phyloP scores from a whole-genome alignment of 768 basidiomycete species.

The Coprinopsis sp. region DNA sequence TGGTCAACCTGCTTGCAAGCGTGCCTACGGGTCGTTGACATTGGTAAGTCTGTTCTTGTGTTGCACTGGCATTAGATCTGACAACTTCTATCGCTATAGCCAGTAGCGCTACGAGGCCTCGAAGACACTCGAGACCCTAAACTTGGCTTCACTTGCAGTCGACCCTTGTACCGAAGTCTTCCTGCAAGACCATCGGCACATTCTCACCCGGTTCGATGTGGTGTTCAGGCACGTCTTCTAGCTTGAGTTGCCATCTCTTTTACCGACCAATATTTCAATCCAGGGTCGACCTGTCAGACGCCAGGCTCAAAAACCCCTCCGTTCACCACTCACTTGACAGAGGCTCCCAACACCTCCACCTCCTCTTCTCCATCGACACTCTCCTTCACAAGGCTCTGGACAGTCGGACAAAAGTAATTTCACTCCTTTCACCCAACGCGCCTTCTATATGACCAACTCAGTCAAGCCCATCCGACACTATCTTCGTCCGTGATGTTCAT shows the following conservation, averaged over 20 bases:
- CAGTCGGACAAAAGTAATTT: constrained; percentile 60
- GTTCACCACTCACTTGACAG: constrained; percentile 47
- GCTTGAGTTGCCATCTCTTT: neutral
- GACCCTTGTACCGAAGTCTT: constrained; percentile 74
- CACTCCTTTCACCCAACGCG: constrained; percentile 53
- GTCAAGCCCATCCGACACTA: constrained; percentile 52
- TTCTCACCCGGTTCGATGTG: constrained; percentile 70
- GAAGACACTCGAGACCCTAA: constrained; percentile 63
- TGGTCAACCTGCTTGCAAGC: constrained; percentile 70
- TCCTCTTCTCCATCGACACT: constrained; percentile 48
- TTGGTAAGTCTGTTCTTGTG: constrained; percentile 43
- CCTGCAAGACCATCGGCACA: constrained; percentile 62
- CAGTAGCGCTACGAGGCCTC: constrained; percentile 76
- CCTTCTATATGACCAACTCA: constrained; percentile 40
- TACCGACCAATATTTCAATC: constrained; percentile 3
- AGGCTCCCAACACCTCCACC: constrained; percentile 54
- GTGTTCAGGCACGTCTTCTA: constrained; percentile 54
- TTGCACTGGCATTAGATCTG: neutral
- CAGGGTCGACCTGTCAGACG: constrained; percentile 55
- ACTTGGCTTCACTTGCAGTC: constrained; percentile 37
- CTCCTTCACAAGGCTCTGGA: constrained; percentile 65
- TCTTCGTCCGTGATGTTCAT: constrained; percentile 52
- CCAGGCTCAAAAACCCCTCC: constrained; percentile 40
- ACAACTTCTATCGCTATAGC: too few species aligned
- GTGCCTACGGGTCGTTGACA: constrained; percentile 73